phyloP scores from a whole-genome alignment of 2,329 filamentous ascomycete species.

The Teratosphaeria viscida region DNA sequence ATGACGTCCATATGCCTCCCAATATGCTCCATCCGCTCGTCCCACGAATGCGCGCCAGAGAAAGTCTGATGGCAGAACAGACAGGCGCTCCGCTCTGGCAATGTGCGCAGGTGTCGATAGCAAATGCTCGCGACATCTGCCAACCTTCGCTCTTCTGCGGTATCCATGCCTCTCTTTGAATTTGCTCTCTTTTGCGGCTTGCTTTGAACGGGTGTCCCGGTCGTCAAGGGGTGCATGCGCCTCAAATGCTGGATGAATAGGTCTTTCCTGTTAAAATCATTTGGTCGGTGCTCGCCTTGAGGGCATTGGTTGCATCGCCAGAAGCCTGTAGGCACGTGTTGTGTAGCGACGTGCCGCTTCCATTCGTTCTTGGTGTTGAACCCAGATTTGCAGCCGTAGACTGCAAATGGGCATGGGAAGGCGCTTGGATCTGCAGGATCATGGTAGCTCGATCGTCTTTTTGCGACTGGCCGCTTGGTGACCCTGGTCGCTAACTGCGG shows the following conservation, averaged over 20 bases:
- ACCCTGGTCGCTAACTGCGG: slow-evolving; percentile 4
- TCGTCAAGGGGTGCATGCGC: slow-evolving; percentile 56
- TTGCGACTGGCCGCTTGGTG: slow-evolving; percentile 7
- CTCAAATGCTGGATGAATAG: slow-evolving; percentile 81
- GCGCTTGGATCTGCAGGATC: slow-evolving; percentile 16
- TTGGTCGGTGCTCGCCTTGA: slow-evolving; percentile 25
- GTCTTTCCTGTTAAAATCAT: slow-evolving; percentile 84
- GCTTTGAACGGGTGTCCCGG: background rate
- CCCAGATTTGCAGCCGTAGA: slow-evolving; percentile 61
- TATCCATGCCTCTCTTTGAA: slow-evolving; percentile 3
- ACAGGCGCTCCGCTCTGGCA: slow-evolving; percentile 53
- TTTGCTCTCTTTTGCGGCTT: slow-evolving; percentile 31
- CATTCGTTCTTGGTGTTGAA: slow-evolving; percentile 87
- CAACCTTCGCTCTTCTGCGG: slow-evolving; percentile 15
- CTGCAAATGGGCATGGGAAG: slow-evolving; percentile 68
- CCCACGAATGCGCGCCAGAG: slow-evolving; percentile 57
- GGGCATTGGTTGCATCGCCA: slow-evolving; percentile 64
- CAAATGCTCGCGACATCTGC: slow-evolving; percentile 50
- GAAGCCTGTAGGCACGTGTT: slow-evolving; percentile 65
- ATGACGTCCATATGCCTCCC: slow-evolving; percentile 66
- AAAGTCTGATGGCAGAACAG: slow-evolving; percentile 57
- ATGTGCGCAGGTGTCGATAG: slow-evolving; percentile 47
- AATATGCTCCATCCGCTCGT: slow-evolving; percentile 78
- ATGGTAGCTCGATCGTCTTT: slow-evolving; percentile 5
- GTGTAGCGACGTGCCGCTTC: slow-evolving; percentile 77